Evolutionary conservation across 2,329 filamentous ascomycete genomes (phyloP).

Genomic region (Arachnopeziza araneosa): DNA sequence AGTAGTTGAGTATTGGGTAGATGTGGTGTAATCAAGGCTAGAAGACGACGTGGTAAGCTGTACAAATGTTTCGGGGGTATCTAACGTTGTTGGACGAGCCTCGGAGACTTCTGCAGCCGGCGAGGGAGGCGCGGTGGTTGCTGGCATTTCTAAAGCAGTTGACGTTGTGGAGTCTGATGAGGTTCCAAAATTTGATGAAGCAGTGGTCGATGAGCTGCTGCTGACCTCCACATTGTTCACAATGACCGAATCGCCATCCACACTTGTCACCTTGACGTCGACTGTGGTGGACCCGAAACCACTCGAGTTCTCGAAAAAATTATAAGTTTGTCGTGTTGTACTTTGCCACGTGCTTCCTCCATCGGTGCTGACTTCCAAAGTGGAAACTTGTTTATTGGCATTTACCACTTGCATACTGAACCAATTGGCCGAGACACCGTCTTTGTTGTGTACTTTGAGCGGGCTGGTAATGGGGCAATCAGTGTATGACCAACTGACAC

Average conservation of each 20-base stretch:
- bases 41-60: background rate
- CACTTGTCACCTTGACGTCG: slow-evolving; percentile 50
- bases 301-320: slow-evolving; percentile 56
- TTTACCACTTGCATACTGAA: slow-evolving; percentile 62
- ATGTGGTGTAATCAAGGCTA: background rate
- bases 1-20: background rate
- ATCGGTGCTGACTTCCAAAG: slow-evolving; percentile 56
- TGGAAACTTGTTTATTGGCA: slow-evolving; percentile 48
- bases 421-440: slow-evolving; percentile 45
- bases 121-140: background rate
- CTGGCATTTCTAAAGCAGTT: background rate
- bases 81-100: background rate
- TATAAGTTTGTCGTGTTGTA: slow-evolving; percentile 49
- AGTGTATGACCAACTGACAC: slow-evolving; percentile 44
- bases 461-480: slow-evolving; percentile 46
- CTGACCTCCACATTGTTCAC: slow-evolving; percentile 45
- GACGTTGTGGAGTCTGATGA: background rate
- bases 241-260: slow-evolving; percentile 43
- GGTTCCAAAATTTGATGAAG: slow-evolving; percentile 22
- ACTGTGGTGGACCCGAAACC: slow-evolving; percentile 52
- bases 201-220: slow-evolving; percentile 14
- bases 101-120: background rate
- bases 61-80: background rate
- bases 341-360: slow-evolving; percentile 51
- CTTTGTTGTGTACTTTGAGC: slow-evolving; percentile 47